phyloP scores from a whole-genome alignment of 345 rosid genomes.

The Gossypium sturtianum region DNA sequence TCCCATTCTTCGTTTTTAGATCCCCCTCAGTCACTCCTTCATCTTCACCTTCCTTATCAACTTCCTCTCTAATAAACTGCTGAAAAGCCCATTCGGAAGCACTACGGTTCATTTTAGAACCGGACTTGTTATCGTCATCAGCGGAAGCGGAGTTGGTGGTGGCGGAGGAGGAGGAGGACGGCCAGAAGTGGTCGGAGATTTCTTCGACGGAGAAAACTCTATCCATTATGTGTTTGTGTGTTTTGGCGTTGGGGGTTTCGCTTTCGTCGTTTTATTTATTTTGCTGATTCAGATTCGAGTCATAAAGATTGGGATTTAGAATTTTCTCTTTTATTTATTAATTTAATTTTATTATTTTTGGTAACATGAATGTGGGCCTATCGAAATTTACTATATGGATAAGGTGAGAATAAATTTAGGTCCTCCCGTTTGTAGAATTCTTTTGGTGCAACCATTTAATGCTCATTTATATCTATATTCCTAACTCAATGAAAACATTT shows the following conservation, averaged over 20 bases:
- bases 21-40: background rate
- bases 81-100: constrained; percentile 80
- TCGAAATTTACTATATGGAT: background rate
- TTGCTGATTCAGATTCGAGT: constrained; percentile 11
- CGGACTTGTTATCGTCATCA: background rate
- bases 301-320: constrained; percentile 3
- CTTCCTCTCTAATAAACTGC: constrained; percentile 45
- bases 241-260: background rate
- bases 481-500: no score
- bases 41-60: constrained; percentile 6
- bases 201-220: constrained; percentile 58
- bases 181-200: constrained; percentile 52
- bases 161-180: constrained; percentile 17
- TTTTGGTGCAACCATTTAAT: background rate
- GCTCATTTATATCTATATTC: no score
- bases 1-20: background rate
- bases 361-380: background rate
- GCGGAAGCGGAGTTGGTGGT: background rate
- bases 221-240: constrained; percentile 34
- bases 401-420: background rate
- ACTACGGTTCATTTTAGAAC: constrained; percentile 46
- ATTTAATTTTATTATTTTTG: background rate
- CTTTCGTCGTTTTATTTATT: background rate
- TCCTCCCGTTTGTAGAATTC: background rate
- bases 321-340: background rate